Evolutionary conservation across 257 asterid genomes (phyloP), one percentile per base, ranked within the genome.

Genomic region (Primulina tabacum): DNA sequence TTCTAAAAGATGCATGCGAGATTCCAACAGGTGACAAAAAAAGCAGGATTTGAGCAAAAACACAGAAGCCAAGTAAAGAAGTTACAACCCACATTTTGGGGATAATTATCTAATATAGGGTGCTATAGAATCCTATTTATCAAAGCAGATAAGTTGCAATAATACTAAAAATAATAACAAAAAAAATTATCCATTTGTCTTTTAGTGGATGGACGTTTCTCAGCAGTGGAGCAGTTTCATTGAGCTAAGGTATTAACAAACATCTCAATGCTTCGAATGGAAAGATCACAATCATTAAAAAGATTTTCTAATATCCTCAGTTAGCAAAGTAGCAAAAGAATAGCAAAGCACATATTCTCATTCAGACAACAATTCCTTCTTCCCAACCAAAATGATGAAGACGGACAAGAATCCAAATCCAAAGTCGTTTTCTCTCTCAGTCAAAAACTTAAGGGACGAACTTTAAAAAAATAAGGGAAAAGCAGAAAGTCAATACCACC

Each of bases 51-150:
- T 18, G 24, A 35, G 69, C 17, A 20, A 34, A 53, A 67, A 17
- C 18, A 30, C 43, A 66, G 28, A 52, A 67, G 53, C 62, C 53
- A 52, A 10, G 11, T 40, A 40, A 65, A 62, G 14, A 52, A 34
- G 7, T 60, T 20, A 7, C 28, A 56, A 71, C 32, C 57, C 50
- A 35, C 35, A 35, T 12, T 8, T 11, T 12, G 21, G 34, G 64
- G 30, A 8, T 64, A 71, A 8, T 30, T 62, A 47, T 57, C n/a
- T 10, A 65, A 65, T 65, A 28, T 65, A 64, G 55, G 56, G 56
- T 0, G 53, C 35, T 24, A 40, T 17, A 38, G 60, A 24, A 37
- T 38, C 60, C 40, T 43, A 47, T 11, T 18, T 66, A 29, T 66
- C 26, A 50, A 10, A 43, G 30, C 16, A 35, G 10, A 6, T 35